Base-by-base conservation (phyloP, 2,329 filamentous ascomycete species). In the Pestalotiopsis sp. region DNA sequence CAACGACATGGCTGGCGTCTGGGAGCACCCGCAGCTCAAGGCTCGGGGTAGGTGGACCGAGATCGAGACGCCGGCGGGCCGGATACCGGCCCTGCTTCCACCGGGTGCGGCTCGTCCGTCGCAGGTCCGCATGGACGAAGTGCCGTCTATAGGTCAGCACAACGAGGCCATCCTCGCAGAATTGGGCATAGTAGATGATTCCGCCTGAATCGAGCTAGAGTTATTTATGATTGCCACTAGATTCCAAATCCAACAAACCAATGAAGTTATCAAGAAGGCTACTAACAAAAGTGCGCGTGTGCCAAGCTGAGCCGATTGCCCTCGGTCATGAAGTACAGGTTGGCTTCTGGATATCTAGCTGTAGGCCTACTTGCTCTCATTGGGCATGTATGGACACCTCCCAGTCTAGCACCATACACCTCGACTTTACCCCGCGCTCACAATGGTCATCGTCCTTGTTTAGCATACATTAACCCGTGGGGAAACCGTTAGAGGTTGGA, bases 1-100 rank as follows among this genome's bases (percentile, higher is more conserved):
- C 25, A 88, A 87, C 67, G 82, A 86, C 59, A 87, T 89, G 85
- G 78, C 84, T 12, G 84, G 80, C 3, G 79, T 88, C 0, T 88
- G 86, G 86, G 75, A 83, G 0, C 87, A 89, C 69, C 83, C 83
- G 1, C 87, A 88, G 69, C 78, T 88, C 0, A 74, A 78, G 57
- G 85, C 86, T 1, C 77, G 87, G n/a, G 75, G 78, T 0, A 77
- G 87, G 12, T 89, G 86, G 86, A 82, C 83, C 0, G 76, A 86
- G 64, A 78, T 89, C 12, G 75, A 84, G 20, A 87, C 84, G 0
- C 80, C 84, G 0, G 76, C 72, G 1, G 85, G 87, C 0, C 71
- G 23, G 3, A 79, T 88, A 17, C 82, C 83, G 2, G 83, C 85
- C 0, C 75, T 88, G 57, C 74, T 87, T 3, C 86, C 86, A 0